These are phyloP conservation scores for Zygosaccharomyces kombuchaensis DNA, from an alignment of 805 yeast species.

Conservation along the genomic window DNA sequence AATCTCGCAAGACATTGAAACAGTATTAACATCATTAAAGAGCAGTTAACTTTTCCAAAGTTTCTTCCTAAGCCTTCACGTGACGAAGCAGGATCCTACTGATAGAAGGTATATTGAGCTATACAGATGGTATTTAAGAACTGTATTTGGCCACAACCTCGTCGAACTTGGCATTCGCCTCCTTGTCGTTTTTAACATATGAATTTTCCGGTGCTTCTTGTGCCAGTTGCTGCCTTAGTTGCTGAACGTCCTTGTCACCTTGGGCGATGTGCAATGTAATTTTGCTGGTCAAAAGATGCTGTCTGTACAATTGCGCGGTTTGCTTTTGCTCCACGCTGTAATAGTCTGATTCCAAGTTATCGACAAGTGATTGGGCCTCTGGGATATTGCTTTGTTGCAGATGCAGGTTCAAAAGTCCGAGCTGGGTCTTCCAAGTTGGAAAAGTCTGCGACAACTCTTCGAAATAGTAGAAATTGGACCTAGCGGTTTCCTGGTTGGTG, in stretches of 20 bases:
- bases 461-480: slow-evolving; percentile 54
- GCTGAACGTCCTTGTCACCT: slow-evolving; percentile 40
- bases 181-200: slow-evolving; percentile 52
- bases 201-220: slow-evolving; percentile 52
- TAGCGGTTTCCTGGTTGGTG: slow-evolving; percentile 37
- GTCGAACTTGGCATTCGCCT: slow-evolving; percentile 63
- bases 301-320: slow-evolving; percentile 32
- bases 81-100: background rate
- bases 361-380: slow-evolving; percentile 69
- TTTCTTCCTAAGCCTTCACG: background rate
- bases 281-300: slow-evolving; percentile 58
- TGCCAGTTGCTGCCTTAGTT: slow-evolving; percentile 45
- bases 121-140: slow-evolving; percentile 6
- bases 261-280: slow-evolving; percentile 58
- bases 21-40: background rate
- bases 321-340: slow-evolving; percentile 33
- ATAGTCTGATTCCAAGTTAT: slow-evolving; percentile 43
- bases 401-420: slow-evolving; percentile 68
- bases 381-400: slow-evolving; percentile 74
- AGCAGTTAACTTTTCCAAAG: background rate
- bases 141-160: slow-evolving; percentile 59
- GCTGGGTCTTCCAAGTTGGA: slow-evolving; percentile 46
- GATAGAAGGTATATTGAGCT: background rate
- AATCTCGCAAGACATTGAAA: background rate
- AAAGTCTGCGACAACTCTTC: slow-evolving; percentile 70